Evolutionary conservation across 352 stramenopile genomes (phyloP).

Genomic region (Peronospora tabacina): DNA sequence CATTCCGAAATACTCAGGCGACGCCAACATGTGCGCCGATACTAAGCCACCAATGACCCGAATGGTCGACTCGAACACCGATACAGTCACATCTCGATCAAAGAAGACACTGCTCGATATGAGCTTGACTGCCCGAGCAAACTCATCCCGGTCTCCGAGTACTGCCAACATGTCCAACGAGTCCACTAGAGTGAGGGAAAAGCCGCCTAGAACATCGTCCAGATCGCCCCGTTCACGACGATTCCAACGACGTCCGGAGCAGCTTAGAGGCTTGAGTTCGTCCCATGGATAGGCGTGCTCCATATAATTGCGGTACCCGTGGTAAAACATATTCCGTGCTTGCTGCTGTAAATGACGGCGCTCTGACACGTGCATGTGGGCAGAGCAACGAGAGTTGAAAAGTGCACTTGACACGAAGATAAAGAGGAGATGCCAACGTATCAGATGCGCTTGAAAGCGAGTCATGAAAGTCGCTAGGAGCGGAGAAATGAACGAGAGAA

Average conservation of each 20-base stretch:
- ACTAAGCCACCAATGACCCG: constrained; percentile 87
- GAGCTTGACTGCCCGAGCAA: constrained; percentile 57
- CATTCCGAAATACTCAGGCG: constrained; percentile 42
- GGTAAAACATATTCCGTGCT: constrained; percentile 84
- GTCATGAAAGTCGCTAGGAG: constrained; percentile 1
- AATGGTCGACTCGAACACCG: constrained; percentile 91
- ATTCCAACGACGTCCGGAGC: constrained; percentile 71
- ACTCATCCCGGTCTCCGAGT: constrained; percentile 73
- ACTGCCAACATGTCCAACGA: constrained; percentile 86
- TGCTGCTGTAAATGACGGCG: constrained; percentile 56
- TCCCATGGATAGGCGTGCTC: constrained; percentile 82
- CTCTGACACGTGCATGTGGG: constrained; percentile 67
- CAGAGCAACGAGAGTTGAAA: constrained; percentile 7
- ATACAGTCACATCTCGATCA: constrained; percentile 86
- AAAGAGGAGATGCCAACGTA: constrained; percentile 14
- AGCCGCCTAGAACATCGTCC: constrained; percentile 79
- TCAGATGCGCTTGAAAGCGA: constrained; percentile 3
- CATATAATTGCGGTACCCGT: constrained; percentile 86
- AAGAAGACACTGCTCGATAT: constrained; percentile 60
- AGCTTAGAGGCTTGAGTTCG: constrained; percentile 82
- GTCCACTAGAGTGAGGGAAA: constrained; percentile 82
- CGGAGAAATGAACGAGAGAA: constrained; percentile 3
- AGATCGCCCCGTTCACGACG: constrained; percentile 70
- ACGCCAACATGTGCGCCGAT: constrained; percentile 85
- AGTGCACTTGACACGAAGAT: constrained; percentile 10